Evolutionary conservation across 2,329 filamentous ascomycete genomes (phyloP), one percentile per base, ranked within the genome.

Genomic region (Alternaria rosae): DNA sequence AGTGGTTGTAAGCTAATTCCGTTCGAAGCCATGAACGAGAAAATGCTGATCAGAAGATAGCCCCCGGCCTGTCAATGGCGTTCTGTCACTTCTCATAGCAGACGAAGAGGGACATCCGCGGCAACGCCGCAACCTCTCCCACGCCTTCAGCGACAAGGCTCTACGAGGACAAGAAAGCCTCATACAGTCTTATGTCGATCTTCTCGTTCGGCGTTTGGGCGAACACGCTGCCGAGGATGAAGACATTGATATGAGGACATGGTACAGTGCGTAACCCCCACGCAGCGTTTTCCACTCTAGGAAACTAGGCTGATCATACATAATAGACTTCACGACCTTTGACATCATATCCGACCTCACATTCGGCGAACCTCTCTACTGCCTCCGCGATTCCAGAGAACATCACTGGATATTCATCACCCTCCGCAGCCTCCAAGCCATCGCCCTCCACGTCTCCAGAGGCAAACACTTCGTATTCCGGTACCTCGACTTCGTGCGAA

Each of bases 131-230:
- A 77, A 75, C n/a, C 41, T 83, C 2, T 71, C 78, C 0, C 76
- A 81, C 47, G 79, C 80, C 3, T 83, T 84, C 62, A 79, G 76
- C 23, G 81, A 82, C 43, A 79, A 78, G 52, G 81, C 80, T 1
- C 64, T 84, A 20, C 71, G 72, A 4, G 71, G 77, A 17, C 82
- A 84, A 61, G 80, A 82, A 61, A 56, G 67, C 4, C 65, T 82
- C 0, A 66, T 83, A 10, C 76, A 78, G 43, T 61, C 65, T 8
- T 81, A 82, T 54, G 79, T 80, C 20, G 76, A 82, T 57, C 71
- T 81, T 15, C 68, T 83, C 1, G 64, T 82, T n/a, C 62, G 75
- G 30, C 68, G 76, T 2, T 67, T 83, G 10, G 25, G 60, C 12
- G 74, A 76, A 32, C 58, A 69, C 15, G 58, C 64, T 1, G 38